Conservation (phyloP, 768 basidiomycete species). For the Asterophora lycoperdoides region DNA sequence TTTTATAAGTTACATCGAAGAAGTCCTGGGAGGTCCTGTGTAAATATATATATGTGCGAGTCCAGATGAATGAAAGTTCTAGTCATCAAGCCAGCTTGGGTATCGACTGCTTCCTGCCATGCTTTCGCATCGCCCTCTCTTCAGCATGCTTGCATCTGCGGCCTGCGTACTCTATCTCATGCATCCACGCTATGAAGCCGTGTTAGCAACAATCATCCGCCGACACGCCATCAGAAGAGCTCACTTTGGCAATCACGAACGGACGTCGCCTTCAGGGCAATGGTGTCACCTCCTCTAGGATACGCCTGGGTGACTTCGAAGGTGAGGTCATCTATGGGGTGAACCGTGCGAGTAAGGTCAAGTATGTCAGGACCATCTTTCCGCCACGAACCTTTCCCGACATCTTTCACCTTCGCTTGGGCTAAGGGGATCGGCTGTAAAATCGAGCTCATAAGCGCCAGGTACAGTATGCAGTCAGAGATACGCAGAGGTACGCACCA, state of each 20-base stretch:
- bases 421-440: conserved; percentile 69
- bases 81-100: not conserved
- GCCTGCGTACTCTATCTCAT: conserved; percentile 32
- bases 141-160: conserved; percentile 31
- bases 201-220: not conserved
- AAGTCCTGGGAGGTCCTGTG: not conserved
- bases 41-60: too few relatives aligned
- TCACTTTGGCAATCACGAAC: conserved; percentile 18
- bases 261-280: conserved; percentile 41
- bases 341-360: not conserved
- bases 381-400: conserved; percentile 43
- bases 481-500: conserved; percentile 43
- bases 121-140: conserved; percentile 25
- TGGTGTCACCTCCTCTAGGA: conserved; percentile 69
- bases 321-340: conserved; percentile 52
- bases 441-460: conserved; percentile 1
- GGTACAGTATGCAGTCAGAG: not conserved
- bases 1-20: not conserved
- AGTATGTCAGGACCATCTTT: not conserved
- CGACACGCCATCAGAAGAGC: not conserved
- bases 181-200: conserved; percentile 25
- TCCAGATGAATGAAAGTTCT: not conserved
- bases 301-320: conserved; percentile 67
- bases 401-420: conserved; percentile 56
- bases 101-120: conserved; percentile 8